Evolutionary conservation across 148 eudicot genomes (phyloP), one percentile per base, ranked within the genome.

Genomic region (Chenopodium album): DNA sequence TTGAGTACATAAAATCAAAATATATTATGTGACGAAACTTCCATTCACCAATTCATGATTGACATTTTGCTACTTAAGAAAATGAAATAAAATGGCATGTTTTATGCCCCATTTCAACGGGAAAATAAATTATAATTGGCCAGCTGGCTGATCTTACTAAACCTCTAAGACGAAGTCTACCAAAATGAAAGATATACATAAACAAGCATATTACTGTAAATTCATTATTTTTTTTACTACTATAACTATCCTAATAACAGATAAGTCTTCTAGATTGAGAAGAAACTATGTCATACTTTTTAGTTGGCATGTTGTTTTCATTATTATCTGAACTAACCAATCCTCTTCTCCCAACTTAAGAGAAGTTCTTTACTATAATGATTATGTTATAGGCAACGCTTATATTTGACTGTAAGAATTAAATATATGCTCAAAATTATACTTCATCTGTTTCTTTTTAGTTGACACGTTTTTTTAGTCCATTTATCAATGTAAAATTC

Each of bases 211-310:
- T 37, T 37, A 41, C 44, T 34, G 3, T 3, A 34, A 34, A 34
- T 34, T 34, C 37, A 34, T 34, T 34, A 34, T 34, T 34, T 34
- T 34, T 34, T 34, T 34, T 34, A n/a, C 7, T 62, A 62, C 7
- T 62, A 62, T 7, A n/a, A 62, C 19, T 60, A 50, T 76, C 69
- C 69, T 17, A 37, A 19, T 62, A 48, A 68, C 69, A 76, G 5
- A 28, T 54, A 52, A 29, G 52, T 37, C 52, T 76, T 60, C 79
- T 19, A 76, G 29, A 76, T 76, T 60, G 32, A 59, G 70, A 76
- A 76, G 68, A 56, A 76, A 76, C 50, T 41, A 9, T 44, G 13
- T 73, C 26, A 20, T 22, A 22, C 56, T 14, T 9, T 73, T 73
- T 44, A 14, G 62, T 56, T 56, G 62, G 62, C 62, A 56, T 14